A percentile compares a stretch with the other conserved stretches of the same genome.
phyloP scores from a whole-genome alignment of 768 basidiomycete genomes.

The Butyriboletus loyo region DNA sequence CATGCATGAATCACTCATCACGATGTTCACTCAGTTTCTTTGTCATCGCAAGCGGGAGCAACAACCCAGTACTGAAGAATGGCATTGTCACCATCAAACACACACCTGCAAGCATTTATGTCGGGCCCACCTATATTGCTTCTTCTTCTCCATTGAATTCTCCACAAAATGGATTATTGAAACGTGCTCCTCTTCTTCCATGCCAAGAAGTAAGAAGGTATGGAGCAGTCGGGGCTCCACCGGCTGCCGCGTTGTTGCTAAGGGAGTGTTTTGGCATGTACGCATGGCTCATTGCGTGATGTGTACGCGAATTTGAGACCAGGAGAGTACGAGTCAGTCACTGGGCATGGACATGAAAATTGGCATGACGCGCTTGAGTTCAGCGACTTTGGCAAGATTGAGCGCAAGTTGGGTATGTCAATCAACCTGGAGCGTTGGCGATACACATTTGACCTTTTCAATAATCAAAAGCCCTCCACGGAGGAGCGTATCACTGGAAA shows the following conservation, averaged over 20 bases:
- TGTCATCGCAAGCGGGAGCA: conserved; percentile 39
- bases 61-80: conserved; percentile 16
- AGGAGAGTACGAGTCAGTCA: conserved; percentile 41
- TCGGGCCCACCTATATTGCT: conserved; percentile 25
- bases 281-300: conserved; percentile 55
- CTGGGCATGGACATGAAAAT: background rate
- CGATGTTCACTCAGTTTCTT: too few relatives aligned
- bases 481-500: conserved; percentile 72
- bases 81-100: background rate
- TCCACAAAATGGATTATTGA: conserved; percentile 52
- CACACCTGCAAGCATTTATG: background rate
- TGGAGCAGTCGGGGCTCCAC: conserved; percentile 41
- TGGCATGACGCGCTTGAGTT: conserved; percentile 61
- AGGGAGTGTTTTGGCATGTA: conserved; percentile 41
- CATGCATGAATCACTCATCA: too few relatives aligned
- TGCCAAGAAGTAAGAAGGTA: conserved; percentile 22
- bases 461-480: conserved; percentile 71
- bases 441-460: conserved; percentile 56
- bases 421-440: background rate
- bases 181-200: conserved; percentile 45
- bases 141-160: conserved; percentile 34
- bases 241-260: conserved; percentile 26
- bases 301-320: conserved; percentile 83
- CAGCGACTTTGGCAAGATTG: conserved; percentile 70
- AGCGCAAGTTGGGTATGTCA: conserved; percentile 40